Base-by-base conservation (phyloP, 2,329 filamentous ascomycete species). In the Alternaria sp. region DNA sequence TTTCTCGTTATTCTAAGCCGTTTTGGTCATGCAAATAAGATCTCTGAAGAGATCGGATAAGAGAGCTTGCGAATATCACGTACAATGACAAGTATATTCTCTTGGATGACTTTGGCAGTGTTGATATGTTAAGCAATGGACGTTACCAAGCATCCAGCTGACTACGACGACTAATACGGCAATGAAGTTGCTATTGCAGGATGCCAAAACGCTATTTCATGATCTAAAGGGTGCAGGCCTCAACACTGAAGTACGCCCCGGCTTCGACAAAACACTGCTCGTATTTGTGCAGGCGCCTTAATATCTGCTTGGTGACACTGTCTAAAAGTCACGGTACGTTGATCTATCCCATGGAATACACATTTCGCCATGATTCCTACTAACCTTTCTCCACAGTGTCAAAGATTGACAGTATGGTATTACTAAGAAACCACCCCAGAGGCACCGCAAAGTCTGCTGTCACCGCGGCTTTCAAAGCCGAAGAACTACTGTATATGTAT, bases 371-470 rank as follows among this genome's bases (percentile, higher is more conserved):
- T 14, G 26, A 37, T 13, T 3, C 23, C n/a, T 8, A 34, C 31
- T 29, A 44, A 37, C 3, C 9, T 23, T 14, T 28, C 9, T 7
- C 3, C 3, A 14, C 44, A 89, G 92, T 56, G 86, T 95, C 7
- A 90, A 92, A 74, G 92, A 96, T 75, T 96, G 91, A 90, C 84
- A 96, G 3, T 89, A 92, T 71, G 91, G 91, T 29, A 88, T 96
- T 54, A 84, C 90, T 31, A 79, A 84, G 2, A 34, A 80, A 85
- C 42, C 84, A 86, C n/a, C 84, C 92, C 33, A 79, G 85, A 40
- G 81, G 71, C 9, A 70, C 53, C 6, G 63, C 62, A 17, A 62
- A 65, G 21, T 68, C 58, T 14, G 50, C 70, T 5, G 68, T 85
- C 17, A 85, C 91, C 63, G 88, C 90, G 2, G 82, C 92, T 49